Evolutionary conservation across 1,284 basidiomycete species (phyloP).

Genomic region (Fomitopsis betulina): DNA sequence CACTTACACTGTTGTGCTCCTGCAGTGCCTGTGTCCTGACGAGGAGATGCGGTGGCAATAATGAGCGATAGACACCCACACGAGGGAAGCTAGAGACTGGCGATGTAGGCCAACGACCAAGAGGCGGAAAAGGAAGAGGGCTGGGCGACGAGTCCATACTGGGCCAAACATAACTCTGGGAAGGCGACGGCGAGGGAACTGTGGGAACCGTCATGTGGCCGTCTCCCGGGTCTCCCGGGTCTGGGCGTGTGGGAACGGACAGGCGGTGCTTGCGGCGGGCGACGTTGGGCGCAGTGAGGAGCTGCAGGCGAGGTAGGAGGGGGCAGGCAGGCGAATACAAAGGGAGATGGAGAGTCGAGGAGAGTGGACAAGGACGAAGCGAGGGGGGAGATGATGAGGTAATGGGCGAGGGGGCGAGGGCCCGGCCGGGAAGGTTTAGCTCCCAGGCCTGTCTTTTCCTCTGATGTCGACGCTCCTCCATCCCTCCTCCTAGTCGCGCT

Average conservation of each 20-base stretch:
- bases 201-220: not conserved
- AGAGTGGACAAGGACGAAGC: not conserved
- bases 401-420: constrained; percentile 2
- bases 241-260: not conserved
- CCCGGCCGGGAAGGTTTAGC: constrained; percentile 2
- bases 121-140: not conserved
- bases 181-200: not conserved
- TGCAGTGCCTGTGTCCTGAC: not conserved
- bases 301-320: not conserved
- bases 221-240: not conserved
- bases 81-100: not conserved
- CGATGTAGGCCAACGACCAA: not conserved
- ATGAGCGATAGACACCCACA: not conserved
- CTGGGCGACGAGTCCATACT: not conserved
- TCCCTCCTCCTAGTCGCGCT: constrained; percentile 14
- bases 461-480: constrained; percentile 21
- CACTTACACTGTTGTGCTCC: not conserved
- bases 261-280: not conserved
- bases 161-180: not conserved
- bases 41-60: not conserved
- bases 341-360: not conserved
- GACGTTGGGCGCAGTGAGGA: not conserved
- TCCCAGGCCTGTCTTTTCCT: constrained; percentile 19
- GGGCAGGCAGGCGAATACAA: not conserved
- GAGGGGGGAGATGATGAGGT: constrained; percentile 6